Base-by-base conservation (phyloP, 192 early-diverging fungal genomes). In the Chytriomyces confervae region DNA sequence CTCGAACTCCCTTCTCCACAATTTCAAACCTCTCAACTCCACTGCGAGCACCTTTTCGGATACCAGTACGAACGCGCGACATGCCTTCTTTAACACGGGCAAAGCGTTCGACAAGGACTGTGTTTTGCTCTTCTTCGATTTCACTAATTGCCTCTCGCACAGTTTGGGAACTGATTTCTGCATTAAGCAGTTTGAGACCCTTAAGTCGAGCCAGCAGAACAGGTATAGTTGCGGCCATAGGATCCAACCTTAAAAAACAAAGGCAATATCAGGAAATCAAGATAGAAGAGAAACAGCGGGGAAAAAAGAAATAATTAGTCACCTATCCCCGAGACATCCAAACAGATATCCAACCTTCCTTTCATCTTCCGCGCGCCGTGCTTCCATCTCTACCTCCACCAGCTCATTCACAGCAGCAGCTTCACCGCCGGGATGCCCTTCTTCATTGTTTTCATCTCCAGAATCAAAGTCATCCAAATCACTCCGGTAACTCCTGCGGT, bases 91-190 rank as follows among this genome's bases (percentile, higher is more conserved):
- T 72, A 8, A 72, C 70, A 9, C 45, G n/a, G 16, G n/a, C 53
- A 23, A 72, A 51, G 11, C 45, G n/a, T 18, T 72, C 70, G 9
- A 29, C 16, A 11, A 72, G 57, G 24, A 72, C 23, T 7, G 50
- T 53, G 24, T 51, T 50, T 43, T 72, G 70, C 53, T 72, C 70
- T 18, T 50, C 60, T 43, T 72, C 70, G 18, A 72, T 20, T 36
- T 72, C 50, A 61, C 8, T 61, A 16, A 72, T n/a, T 23, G 70
- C 45, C 53, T 72, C 70, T 13, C 70, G 70, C 70, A 72, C 70
- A 10, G 49, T 20, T 18, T n/a, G n/a, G 50, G 24, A 18, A 53
- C 53, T 72, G 13, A 72, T 61, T 61, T 72, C 70, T 6, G 70
- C 49, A 36, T 72, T 72, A 0, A 72, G 53, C 9, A 72, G 16